Evolutionary conservation across 768 basidiomycete genomes (phyloP).

Genomic region (Boletus sp.): DNA sequence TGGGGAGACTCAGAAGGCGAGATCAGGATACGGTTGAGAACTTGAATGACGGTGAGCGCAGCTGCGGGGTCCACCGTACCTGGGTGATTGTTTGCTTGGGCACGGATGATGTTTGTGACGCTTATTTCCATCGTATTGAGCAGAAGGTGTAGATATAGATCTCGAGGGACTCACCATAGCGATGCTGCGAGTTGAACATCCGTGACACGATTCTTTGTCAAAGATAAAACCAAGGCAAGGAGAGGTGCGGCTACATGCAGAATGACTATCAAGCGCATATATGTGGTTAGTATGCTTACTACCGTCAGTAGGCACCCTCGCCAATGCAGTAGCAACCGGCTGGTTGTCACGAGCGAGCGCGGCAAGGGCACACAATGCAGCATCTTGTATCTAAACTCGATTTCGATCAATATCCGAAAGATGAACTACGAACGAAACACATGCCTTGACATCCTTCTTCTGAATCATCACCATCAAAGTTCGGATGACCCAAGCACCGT

Average conservation of each 20-base stretch:
- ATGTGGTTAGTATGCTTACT: constrained; percentile 30
- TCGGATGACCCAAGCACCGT: constrained; percentile 61
- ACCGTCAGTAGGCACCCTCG: constrained; percentile 42
- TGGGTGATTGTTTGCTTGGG: constrained; percentile 35
- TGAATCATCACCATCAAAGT: constrained; percentile 48
- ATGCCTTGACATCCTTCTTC: constrained; percentile 55
- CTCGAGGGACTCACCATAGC: constrained; percentile 50
- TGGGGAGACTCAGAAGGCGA: constrained; percentile 40
- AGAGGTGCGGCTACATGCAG: constrained; percentile 10
- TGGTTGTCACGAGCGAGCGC: constrained; percentile 65
- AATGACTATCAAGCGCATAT: constrained; percentile 7
- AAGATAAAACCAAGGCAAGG: constrained; percentile 44
- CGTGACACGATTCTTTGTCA: constrained; percentile 56
- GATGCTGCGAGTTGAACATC: constrained; percentile 72
- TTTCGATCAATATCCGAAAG: background rate
- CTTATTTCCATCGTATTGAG: constrained; percentile 32
- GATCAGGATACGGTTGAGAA: constrained; percentile 60
- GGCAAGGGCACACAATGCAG: constrained; percentile 60
- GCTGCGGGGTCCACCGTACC: constrained; percentile 42
- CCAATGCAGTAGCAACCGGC: constrained; percentile 47
- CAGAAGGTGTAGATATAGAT: background rate
- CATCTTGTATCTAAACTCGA: constrained; percentile 56
- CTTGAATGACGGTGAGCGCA: constrained; percentile 63
- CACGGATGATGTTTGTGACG: constrained; percentile 61
- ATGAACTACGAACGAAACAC: background rate